Conservation (phyloP, 1,284 basidiomycete genomes). For the Ganoderma sinense region DNA sequence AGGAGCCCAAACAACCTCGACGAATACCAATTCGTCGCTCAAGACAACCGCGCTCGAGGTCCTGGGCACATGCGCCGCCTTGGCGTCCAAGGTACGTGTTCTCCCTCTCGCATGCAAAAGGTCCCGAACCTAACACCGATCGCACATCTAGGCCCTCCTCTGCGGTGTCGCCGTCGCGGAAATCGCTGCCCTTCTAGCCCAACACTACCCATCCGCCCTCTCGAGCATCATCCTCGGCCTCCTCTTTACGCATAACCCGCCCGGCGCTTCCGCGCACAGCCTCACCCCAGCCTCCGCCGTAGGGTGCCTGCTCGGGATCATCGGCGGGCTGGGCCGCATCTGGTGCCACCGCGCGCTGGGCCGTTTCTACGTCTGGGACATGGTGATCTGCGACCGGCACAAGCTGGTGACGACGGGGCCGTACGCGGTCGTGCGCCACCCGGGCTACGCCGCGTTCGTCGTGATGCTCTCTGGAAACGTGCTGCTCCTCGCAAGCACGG, state of each 20-base stretch:
- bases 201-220: background rate
- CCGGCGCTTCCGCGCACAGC: background rate
- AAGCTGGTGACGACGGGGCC: conserved; percentile 28
- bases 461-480: conserved; percentile 8
- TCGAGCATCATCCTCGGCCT: background rate
- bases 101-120: background rate
- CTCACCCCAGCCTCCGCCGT: background rate
- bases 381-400: conserved; percentile 19
- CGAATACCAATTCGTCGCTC: background rate
- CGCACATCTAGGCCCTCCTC: background rate
- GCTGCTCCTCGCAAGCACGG: conserved; percentile 4
- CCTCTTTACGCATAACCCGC: background rate
- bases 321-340: conserved; percentile 14
- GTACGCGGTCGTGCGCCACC: conserved; percentile 29
- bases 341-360: conserved; percentile 20
- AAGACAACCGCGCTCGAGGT: background rate
- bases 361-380: conserved; percentile 25
- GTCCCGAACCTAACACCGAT: background rate
- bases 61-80: background rate
- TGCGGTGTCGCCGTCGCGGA: background rate
- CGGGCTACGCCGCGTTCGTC: conserved; percentile 22
- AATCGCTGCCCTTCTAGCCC: background rate
- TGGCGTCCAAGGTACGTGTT: background rate
- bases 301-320: conserved; percentile 1
- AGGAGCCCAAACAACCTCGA: background rate